Evolutionary conservation across 208 protist genomes (phyloP), one percentile per base, ranked within the genome.

Genomic region (Trypanosoma conorhini): DNA sequence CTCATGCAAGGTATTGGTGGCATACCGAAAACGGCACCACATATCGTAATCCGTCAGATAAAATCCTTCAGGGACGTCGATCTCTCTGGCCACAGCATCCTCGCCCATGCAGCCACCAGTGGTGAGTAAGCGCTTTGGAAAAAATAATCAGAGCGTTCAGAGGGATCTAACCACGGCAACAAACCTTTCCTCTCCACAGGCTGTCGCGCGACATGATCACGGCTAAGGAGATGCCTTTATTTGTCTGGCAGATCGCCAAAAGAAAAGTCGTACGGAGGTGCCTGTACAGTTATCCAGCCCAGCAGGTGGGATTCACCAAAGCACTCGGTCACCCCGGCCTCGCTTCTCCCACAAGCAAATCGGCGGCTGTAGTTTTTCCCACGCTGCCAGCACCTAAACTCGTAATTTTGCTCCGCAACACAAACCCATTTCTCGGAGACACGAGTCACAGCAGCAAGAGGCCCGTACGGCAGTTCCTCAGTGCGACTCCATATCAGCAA

Each of bases 21-120:
- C 89, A 26, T 80, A 80, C 42, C 85, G 62, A 51, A 95, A 79
- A 22, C 79, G 80, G 67, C 72, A 80, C 77, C 80, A 95, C 76
- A 91, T 89, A 74, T 95, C 77, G 62, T 89, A 89, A 80, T 92
- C 89, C 44, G 89, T 61, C 42, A 84, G 77, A 78, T 92, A 95
- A 56, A 87, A 92, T 17, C 79, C 86, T 21, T 79, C 66, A 21
- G 86, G 81, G 26, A 89, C 83, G 65, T 89, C 83, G 50, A 40
- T 48, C 46, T 76, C 74, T 42, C 62, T 62, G 5, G 82, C 82
- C 21, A 56, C n/a, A 19, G 60, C 73, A 56, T 62, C 44, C 28
- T 75, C 68, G 28, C 67, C 77, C 31, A 85, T 66, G 55, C 50
- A 51, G 55, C 77, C 72, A 62, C 76, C 60, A 42, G 73, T 73